Conservation (phyloP, 768 basidiomycete genomes). For the Lactarius deliciosus region DNA sequence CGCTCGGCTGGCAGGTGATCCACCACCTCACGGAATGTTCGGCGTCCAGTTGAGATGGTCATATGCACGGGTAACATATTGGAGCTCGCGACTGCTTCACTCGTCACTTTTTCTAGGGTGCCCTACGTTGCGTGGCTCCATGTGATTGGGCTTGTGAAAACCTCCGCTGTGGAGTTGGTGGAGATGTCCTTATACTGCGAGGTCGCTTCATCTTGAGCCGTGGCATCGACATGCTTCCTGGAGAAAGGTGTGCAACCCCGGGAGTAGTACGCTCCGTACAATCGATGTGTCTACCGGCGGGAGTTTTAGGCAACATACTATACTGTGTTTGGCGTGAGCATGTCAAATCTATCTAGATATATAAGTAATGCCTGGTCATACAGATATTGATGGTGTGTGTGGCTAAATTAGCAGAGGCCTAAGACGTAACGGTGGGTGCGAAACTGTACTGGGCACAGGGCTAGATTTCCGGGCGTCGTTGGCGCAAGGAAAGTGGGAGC, state of each 20-base stretch:
- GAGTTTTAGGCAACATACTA: background rate
- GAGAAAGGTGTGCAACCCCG: background rate
- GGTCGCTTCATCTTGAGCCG: background rate
- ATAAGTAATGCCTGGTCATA: constrained; percentile 26
- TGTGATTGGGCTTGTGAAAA: constrained; percentile 9
- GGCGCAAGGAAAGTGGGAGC: constrained; percentile 20
- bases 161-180: background rate
- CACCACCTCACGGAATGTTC: background rate
- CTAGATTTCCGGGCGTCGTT: constrained; percentile 3
- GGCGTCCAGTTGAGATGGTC: background rate
- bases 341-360: background rate
- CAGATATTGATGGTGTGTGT: constrained; percentile 22
- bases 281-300: background rate
- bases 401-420: constrained; percentile 13
- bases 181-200: background rate
- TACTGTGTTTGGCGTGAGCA: background rate
- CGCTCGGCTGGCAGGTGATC: background rate
- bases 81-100: background rate
- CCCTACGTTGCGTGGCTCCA: constrained; percentile 7
- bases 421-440: background rate
- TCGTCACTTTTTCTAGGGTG: constrained; percentile 1
- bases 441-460: background rate
- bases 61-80: background rate
- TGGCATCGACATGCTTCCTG: background rate
- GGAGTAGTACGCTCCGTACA: background rate